Evolutionary conservation across 805 yeast genomes (phyloP).

Genomic region (Teunomyces panamensis): DNA sequence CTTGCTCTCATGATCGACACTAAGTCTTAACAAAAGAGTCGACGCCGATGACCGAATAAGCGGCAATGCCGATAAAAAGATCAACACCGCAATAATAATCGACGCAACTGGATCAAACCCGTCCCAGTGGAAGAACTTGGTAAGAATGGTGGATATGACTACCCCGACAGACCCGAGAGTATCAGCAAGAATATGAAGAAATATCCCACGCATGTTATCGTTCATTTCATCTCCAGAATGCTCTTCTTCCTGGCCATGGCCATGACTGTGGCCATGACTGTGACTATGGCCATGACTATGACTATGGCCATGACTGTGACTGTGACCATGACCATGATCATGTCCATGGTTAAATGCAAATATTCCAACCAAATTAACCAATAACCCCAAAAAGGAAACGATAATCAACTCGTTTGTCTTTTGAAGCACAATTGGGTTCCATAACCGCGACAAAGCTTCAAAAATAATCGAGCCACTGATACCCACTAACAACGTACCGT

Average conservation of each 20-base stretch:
- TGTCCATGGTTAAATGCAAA: constrained; percentile 92
- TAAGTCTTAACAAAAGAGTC: constrained; percentile 63
- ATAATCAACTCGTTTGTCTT: constrained; percentile 80
- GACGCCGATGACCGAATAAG: constrained; percentile 77
- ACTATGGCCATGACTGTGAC: constrained; percentile 33
- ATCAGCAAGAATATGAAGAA: constrained; percentile 90
- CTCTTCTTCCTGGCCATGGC: constrained; percentile 2
- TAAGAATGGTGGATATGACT: constrained; percentile 80
- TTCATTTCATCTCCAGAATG: constrained; percentile 23
- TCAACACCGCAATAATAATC: constrained; percentile 75
- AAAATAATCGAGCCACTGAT: constrained; percentile 85
- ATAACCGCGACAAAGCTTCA: constrained; percentile 80
- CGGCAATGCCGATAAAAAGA: constrained; percentile 81
- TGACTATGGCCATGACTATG: constrained; percentile 25
- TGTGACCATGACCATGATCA: constrained; percentile 39
- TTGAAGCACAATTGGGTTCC: constrained; percentile 72
- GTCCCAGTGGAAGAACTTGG: constrained; percentile 61
- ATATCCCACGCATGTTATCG: constrained; percentile 89
- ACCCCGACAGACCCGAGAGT: constrained; percentile 97
- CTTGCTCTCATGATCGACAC: constrained; percentile 54
- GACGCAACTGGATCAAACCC: constrained; percentile 95
- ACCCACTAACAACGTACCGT: constrained; percentile 83
- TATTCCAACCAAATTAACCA: constrained; percentile 89
- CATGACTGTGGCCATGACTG: constrained; percentile 22
- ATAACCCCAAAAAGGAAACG: constrained; percentile 79